A percentile compares a stretch with the other conserved stretches of the same genome.
Conservation (phyloP, 1,284 basidiomycete species). For the Leccinum discolor region DNA sequence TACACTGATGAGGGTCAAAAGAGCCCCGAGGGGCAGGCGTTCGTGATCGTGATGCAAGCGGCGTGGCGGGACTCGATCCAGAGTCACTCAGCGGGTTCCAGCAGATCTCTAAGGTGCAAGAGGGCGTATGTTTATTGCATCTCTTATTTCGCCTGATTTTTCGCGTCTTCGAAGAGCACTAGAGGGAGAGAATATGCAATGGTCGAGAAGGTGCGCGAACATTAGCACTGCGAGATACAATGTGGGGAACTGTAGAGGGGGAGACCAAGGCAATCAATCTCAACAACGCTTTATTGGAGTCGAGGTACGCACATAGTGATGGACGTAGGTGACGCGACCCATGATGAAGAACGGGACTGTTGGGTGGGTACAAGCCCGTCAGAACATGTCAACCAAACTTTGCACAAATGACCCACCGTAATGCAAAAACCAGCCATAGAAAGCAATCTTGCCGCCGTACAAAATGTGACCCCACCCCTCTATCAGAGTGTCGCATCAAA, state of each 20-base stretch:
- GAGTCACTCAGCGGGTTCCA: neutral
- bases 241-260: constrained; percentile 73
- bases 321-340: constrained; percentile 91
- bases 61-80: constrained; percentile 59
- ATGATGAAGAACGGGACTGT: constrained; percentile 94
- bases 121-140: neutral
- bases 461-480: constrained; percentile 94
- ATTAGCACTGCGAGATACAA: constrained; percentile 96
- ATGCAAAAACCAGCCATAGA: constrained; percentile 92
- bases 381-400: neutral
- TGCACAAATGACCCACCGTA: constrained; percentile 57
- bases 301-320: constrained; percentile 72
- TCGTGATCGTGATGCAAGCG: constrained; percentile 69
- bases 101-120: neutral
- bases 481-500: constrained; percentile 25
- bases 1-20: constrained; percentile 49
- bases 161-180: too few relatives aligned
- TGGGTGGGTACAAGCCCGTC: neutral
- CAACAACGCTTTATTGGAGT: neutral
- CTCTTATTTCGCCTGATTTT: neutral
- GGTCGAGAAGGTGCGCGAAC: constrained; percentile 89
- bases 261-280: neutral
- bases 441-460: constrained; percentile 90
- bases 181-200: constrained; percentile 75
- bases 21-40: constrained; percentile 68